Evolutionary conservation across 306 rosid species (phyloP), one percentile per base, ranked within the genome.

Genomic region (Neltuma alba): DNA sequence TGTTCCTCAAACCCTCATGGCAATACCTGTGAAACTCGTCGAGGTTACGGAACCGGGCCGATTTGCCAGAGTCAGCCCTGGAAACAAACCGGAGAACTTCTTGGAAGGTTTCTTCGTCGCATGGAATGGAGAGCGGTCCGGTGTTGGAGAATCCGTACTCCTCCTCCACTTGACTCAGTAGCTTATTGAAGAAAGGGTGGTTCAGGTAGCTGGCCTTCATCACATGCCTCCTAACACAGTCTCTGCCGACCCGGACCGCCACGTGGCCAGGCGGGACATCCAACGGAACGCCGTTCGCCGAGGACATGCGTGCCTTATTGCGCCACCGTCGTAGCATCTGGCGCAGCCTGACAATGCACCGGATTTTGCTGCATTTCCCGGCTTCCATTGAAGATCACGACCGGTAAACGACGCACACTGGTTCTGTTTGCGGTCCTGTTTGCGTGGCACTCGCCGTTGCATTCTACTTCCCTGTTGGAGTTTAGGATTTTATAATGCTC

Each of bases 221-320:
- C 18, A 95, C 87, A 18, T 85, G 90, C 61, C 99, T 81, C 63
- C 87, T 88, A 78, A 65, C 11, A n/a, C 23, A 78, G 64, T 80
- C 84, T 30, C 65, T 60, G 7, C 99, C 99, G 23, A 93, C 98
- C 62, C 96, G 81, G 6, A 95, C 92, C 0, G 99, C 99, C 74
- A 95, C 90, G 92, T 93, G 94, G 71, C 99, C 99, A 0, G 93
- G 84, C 0, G 99, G 99, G 1, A 95, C 98, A 74, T 95, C 99
- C 2, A 96, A 82, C 21, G 99, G 99, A 8, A 86, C 76, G 2
- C 91, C 83, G 30, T 44, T 88, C 25, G 91, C 90, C 0, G 92
- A 83, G 1, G 98, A 91, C 70, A 81, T 82, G 42, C 93, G 85
- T 1, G 97, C 97, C 85, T 93, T 93, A 89, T 83, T 88, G 78